These are phyloP conservation scores for Candolleomyces efflorescens DNA, from an alignment of 768 basidiomycete species.

Conservation along the genomic window DNA sequence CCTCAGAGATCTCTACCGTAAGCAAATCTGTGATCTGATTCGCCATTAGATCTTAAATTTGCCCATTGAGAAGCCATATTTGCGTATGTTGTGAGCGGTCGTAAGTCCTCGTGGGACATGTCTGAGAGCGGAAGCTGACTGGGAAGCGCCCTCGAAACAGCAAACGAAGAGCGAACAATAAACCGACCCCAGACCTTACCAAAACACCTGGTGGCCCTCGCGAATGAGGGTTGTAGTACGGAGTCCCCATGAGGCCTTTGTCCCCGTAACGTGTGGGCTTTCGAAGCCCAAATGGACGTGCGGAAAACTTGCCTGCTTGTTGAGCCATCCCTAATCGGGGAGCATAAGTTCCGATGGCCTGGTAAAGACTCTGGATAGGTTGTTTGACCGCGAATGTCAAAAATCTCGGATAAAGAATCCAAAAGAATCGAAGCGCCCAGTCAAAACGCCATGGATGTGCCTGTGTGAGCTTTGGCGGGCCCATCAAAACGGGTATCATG, in stretches of 20 bases:
- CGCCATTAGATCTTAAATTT: no score
- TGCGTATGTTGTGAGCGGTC: not conserved
- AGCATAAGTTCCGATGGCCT: not conserved
- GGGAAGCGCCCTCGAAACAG: not conserved
- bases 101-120: not conserved
- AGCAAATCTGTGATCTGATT: not conserved
- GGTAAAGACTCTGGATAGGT: not conserved
- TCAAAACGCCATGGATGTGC: not conserved
- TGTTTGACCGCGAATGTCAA: not conserved
- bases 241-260: not conserved
- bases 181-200: not conserved
- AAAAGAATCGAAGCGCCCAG: not conserved
- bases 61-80: not conserved
- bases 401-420: not conserved
- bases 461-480: slow-evolving; percentile 16
- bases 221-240: no score
- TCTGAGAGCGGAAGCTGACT: slow-evolving; percentile 1
- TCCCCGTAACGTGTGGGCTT: not conserved
- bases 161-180: not conserved
- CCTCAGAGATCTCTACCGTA: not conserved
- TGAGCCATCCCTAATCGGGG: not conserved
- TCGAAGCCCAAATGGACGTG: no score
- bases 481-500: slow-evolving; percentile 38
- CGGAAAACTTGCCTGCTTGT: not conserved
- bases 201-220: no score